Conservation (phyloP, 1,284 basidiomycete species). For the Ganoderma resinaceum region DNA sequence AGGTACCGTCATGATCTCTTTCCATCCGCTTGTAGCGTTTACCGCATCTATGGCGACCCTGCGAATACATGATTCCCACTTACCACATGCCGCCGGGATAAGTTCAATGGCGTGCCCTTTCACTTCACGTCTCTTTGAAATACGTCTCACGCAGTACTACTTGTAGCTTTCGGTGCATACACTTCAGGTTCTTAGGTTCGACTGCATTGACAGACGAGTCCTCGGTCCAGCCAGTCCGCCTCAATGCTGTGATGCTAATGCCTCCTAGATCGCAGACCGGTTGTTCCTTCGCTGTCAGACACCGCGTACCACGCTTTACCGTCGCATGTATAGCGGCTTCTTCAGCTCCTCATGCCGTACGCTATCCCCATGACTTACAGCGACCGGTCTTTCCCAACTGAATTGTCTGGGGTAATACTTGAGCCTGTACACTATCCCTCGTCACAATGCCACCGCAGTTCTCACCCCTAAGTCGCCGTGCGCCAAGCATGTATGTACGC, state of each 20-base stretch:
- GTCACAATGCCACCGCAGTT: background rate
- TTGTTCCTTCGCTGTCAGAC: constrained; percentile 62
- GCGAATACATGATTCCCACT: constrained; percentile 46
- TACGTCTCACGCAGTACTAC: constrained; percentile 21
- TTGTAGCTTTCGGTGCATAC: too few species aligned
- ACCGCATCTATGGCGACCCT: constrained; percentile 44
- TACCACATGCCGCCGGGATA: constrained; percentile 44
- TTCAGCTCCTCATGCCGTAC: constrained; percentile 6
- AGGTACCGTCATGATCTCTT: constrained; percentile 44
- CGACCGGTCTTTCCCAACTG: constrained; percentile 50
- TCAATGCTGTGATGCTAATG: constrained; percentile 51
- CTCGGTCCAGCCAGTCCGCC: background rate
- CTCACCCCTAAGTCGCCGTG: constrained; percentile 46
- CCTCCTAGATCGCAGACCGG: constrained; percentile 43
- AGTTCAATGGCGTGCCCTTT: constrained; percentile 41
- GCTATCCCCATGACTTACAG: constrained; percentile 47
- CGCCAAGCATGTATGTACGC: constrained; percentile 62
- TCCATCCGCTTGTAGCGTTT: constrained; percentile 44
- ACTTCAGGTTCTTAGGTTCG: background rate
- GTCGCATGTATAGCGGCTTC: background rate
- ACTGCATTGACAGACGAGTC: background rate
- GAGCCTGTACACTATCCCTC: constrained; percentile 27
- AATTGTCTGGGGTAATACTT: constrained; percentile 66
- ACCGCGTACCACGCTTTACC: constrained; percentile 44
- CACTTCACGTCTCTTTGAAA: background rate